phyloP scores from a whole-genome alignment of 345 rosid genomes.

The Gossypium thurberi region DNA sequence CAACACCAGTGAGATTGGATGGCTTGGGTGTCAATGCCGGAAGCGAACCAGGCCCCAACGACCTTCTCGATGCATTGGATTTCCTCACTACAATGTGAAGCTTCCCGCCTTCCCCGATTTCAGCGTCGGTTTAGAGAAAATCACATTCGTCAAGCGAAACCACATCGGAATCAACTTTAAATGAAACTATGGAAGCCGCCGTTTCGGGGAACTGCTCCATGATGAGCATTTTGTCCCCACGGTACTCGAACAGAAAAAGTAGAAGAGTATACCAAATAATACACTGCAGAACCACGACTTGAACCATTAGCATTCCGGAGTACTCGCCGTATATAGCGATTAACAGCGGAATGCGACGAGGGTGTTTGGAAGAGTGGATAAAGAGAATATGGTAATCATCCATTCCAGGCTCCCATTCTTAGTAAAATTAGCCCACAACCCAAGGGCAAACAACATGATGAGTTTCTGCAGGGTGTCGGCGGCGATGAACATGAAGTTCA shows the following conservation, averaged over 20 bases:
- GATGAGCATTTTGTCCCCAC: constrained; percentile 81
- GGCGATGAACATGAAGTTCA: constrained; percentile 82
- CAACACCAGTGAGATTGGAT: constrained; percentile 84
- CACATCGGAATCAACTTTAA: constrained; percentile 84
- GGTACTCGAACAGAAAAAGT: constrained; percentile 79
- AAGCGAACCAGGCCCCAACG: constrained; percentile 44
- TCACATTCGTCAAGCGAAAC: constrained; percentile 76
- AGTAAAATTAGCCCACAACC: constrained; percentile 52
- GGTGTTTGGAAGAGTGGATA: constrained; percentile 87
- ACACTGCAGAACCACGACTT: constrained; percentile 86
- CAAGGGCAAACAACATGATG: constrained; percentile 54
- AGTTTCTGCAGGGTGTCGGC: constrained; percentile 87
- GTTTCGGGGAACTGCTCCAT: constrained; percentile 96
- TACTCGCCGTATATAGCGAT: constrained; percentile 76
- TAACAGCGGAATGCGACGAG: constrained; percentile 80
- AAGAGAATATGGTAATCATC: constrained; percentile 87
- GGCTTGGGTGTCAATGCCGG: constrained; percentile 72
- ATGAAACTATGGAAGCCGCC: constrained; percentile 78
- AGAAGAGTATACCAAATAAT: constrained; percentile 94
- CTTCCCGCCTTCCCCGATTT: constrained; percentile 76
- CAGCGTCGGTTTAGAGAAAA: constrained; percentile 78
- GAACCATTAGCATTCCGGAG: constrained; percentile 84
- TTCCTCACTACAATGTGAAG: constrained; percentile 78
- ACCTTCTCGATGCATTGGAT: constrained; percentile 73
- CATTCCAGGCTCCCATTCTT: constrained; percentile 72